Conservation (phyloP, 2,329 filamentous ascomycete genomes). For the Hymenoscyphus fructigenus region DNA sequence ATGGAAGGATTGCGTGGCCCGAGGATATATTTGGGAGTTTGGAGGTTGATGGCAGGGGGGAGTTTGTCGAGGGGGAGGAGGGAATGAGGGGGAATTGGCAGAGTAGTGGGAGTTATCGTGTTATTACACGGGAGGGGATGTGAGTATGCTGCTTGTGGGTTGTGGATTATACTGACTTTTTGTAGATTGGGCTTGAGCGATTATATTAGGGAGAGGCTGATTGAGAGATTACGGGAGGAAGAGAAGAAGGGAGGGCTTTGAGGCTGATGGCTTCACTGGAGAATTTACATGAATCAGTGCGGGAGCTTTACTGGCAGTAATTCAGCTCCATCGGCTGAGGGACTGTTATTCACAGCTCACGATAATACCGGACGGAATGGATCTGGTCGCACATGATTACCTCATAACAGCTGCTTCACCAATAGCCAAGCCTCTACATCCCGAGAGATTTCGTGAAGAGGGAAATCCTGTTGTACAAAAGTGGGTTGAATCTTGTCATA, state of each 20-base stretch:
- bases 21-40: conserved; percentile 70
- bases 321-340: background rate
- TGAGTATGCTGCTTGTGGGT: conserved; percentile 43
- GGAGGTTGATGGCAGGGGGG: conserved; percentile 58
- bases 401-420: background rate
- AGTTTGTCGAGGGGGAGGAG: conserved; percentile 46
- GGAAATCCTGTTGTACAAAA: conserved; percentile 9
- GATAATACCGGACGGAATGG: background rate
- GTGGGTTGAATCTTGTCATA: conserved; percentile 10
- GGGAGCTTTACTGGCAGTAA: background rate
- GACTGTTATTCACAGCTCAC: background rate
- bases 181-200: conserved; percentile 54
- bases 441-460: background rate
- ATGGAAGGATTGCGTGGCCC: conserved; percentile 66
- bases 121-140: conserved; percentile 67
- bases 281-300: background rate
- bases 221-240: conserved; percentile 53
- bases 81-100: conserved; percentile 49
- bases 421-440: background rate
- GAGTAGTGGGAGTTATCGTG: conserved; percentile 61
- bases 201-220: conserved; percentile 53
- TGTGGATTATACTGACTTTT: conserved; percentile 26
- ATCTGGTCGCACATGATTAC: background rate
- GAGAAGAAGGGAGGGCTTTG: conserved; percentile 38
- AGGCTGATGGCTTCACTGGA: background rate